phyloP scores from a whole-genome alignment of 176 grass and related monocot genomes.

The Zizania latifolia region DNA sequence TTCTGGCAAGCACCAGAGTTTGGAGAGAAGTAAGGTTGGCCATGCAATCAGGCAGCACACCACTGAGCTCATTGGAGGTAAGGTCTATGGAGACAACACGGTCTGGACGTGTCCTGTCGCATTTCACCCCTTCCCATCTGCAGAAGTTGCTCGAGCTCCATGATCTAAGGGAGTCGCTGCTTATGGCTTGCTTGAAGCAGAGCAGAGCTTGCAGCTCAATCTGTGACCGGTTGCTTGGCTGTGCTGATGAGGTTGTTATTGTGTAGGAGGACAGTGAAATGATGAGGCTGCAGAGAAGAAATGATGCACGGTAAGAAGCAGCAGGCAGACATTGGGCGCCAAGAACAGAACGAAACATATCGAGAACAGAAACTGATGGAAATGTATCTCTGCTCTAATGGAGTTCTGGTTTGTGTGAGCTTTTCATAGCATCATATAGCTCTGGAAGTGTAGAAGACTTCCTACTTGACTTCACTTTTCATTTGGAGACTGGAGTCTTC shows the following conservation, averaged over 20 bases:
- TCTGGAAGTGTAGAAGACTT: neutral
- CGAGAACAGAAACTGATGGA: no score
- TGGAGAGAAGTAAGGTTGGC: conserved; percentile 24
- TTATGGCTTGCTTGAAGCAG: conserved; percentile 35
- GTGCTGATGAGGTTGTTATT: conserved; percentile 3
- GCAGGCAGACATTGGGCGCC: neutral
- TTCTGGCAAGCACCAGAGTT: neutral
- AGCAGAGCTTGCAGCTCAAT: conserved; percentile 20
- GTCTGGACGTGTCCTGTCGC: neutral
- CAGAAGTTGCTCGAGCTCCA: conserved; percentile 38
- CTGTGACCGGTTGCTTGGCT: neutral
- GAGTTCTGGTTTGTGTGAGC: neutral
- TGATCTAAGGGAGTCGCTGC: neutral
- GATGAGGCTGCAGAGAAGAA: conserved; percentile 3
- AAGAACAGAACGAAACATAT: conserved; percentile 2
- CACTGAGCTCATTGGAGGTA: neutral
- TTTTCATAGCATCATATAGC: neutral
- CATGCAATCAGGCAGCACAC: conserved; percentile 17
- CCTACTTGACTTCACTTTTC: neutral
- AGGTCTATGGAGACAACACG: conserved; percentile 34
- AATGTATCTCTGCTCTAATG: neutral
- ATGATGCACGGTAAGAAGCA: neutral
- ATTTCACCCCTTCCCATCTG: conserved; percentile 39
- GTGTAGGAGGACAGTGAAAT: neutral
- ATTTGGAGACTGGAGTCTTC: no score